A percentile compares a stretch with the other conserved stretches of the same genome.
Conservation (phyloP, 2,329 filamentous ascomycete genomes). For the Colletotrichum simmondsii region DNA sequence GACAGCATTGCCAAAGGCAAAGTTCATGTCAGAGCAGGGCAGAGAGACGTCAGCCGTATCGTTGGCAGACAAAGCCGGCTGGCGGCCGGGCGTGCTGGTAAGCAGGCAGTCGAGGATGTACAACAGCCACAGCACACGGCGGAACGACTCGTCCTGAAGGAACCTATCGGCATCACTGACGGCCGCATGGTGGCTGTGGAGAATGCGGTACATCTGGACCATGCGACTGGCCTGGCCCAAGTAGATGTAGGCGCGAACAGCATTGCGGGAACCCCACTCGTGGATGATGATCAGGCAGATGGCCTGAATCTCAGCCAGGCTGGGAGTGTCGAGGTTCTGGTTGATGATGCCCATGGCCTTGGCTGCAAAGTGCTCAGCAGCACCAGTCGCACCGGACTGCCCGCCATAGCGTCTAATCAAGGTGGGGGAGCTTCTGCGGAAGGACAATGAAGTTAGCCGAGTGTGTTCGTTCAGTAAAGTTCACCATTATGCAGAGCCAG, state of each 20-base stretch:
- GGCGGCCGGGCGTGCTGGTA: slow-evolving; percentile 70
- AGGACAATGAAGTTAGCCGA: slow-evolving; percentile 12
- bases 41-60: slow-evolving; percentile 67
- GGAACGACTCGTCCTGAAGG: slow-evolving; percentile 70
- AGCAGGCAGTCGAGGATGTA: slow-evolving; percentile 72
- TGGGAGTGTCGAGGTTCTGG: slow-evolving; percentile 68
- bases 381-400: slow-evolving; percentile 60
- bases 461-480: neutral
- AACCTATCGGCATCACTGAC: slow-evolving; percentile 66
- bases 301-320: slow-evolving; percentile 70
- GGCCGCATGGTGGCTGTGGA: slow-evolving; percentile 63
- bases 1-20: slow-evolving; percentile 70
- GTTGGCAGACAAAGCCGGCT: slow-evolving; percentile 64
- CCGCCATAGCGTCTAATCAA: slow-evolving; percentile 69
- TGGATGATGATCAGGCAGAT: slow-evolving; percentile 71
- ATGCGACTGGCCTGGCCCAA: slow-evolving; percentile 72
- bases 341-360: slow-evolving; percentile 69
- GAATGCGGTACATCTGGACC: slow-evolving; percentile 72
- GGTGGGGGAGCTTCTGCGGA: slow-evolving; percentile 61
- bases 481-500: neutral
- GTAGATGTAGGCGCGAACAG: slow-evolving; percentile 72
- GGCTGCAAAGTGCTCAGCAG: slow-evolving; percentile 68
- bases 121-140: slow-evolving; percentile 70
- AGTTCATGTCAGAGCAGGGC: slow-evolving; percentile 71
- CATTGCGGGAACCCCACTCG: slow-evolving; percentile 71